Evolutionary conservation across 805 yeast genomes (phyloP), one percentile per base, ranked within the genome.

Genomic region (Candida gorgasii): DNA sequence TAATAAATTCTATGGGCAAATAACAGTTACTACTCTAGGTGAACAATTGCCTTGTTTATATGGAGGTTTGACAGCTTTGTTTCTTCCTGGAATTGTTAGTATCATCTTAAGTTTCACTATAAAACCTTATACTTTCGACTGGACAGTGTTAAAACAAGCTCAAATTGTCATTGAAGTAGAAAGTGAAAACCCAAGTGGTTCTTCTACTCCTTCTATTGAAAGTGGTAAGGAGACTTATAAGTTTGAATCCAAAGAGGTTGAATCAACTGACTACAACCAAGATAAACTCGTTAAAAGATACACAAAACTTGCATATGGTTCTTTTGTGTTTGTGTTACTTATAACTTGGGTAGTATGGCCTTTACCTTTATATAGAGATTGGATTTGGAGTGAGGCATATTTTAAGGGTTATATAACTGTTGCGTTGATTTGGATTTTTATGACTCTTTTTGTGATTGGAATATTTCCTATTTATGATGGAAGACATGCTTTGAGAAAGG

Each of bases 271-370:
- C 8, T 13, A 14, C 27, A 33, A 33, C 12, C 27, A 22, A 8
- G 38, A 32, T 26, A 43, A 36, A 27, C 31, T 46, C 9, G 44
- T 56, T 8, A 38, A 43, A 3, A 14, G 40, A 5, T 62, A 58
- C 43, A 50, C 48, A 8, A 59, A 55, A 39, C 43, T 65, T 9
- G 62, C 69, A 3, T 51, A 53, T 30, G 55, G 48, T 12, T 51
- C 61, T 11, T 47, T 59, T 5, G 36, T 64, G 1, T 48, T 63
- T 29, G 50, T 53, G n/a, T 45, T 63, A 5, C 43, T 63, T n/a
- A 32, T 66, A 4, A 63, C 69, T 2, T 65, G 69, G 67, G 67
- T 67, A 1, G 40, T 65, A n/a, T 64, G 69, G 67, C 75, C 76
- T 28, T 56, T 70, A 36, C 73, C 75, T 16, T 52, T 70, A 17